Evolutionary conservation across 371 early-diverging fungal genomes (phyloP), one percentile per base, ranked within the genome.

Genomic region (Actinomortierella ambigua): DNA sequence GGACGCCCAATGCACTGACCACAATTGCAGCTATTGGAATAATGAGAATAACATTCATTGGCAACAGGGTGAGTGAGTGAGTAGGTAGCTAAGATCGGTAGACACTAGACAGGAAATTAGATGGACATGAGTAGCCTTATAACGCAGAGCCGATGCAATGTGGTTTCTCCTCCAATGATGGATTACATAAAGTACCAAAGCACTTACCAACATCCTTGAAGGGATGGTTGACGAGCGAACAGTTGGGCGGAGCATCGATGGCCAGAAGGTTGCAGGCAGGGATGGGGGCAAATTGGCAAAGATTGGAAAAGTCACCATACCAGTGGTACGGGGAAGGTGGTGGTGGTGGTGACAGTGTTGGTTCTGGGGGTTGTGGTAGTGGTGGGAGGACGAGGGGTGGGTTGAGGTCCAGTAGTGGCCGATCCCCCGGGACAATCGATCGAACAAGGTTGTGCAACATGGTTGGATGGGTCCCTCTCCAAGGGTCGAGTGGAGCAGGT

Each of bases 221-320:
- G 22, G 22, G 48, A 18, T 20, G 48, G 9, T 20, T 11, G 22
- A 24, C 22, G 48, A 18, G 48, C 15, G 22, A 9, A 48, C 22
- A 48, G 22, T 17, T 8, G 2, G 48, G 22, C 9, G 2, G 24
- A 48, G 22, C 9, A 3, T 18, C 22, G 48, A 22, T 22, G 9
- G 48, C 20, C 15, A 68, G 50, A n/a, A 68, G 63, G 49, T 68
- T 68, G 27, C 68, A 68, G 3, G 59, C 20, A 3, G 68, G 55
- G 1, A 68, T 44, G 1, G 63, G 68, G 2, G 52, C 8, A 11
- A 55, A 55, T 14, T 40, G 9, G 43, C 68, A 68, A 13, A 68
- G 58, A 2, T 23, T 18, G 42, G 47, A 40, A 24, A 55, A 62
- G 49, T 68, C 63, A 13, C 68, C 68, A 51, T 62, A 68, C 68